Conservation (phyloP, 805 yeast genomes). For the Yarrowia alimentaria region DNA sequence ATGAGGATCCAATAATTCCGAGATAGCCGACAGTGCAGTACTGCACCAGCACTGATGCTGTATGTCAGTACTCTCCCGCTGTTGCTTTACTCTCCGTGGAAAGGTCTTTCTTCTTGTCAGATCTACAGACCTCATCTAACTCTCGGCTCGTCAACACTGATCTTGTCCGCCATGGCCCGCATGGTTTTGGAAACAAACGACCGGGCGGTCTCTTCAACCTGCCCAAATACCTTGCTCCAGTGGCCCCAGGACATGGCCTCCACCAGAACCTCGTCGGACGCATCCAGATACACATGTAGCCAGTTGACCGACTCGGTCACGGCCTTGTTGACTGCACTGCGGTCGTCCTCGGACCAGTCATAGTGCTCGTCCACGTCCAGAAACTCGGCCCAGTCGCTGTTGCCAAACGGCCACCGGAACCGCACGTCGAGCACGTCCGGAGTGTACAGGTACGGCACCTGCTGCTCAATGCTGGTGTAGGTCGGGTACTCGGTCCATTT, state of each 20-base stretch:
- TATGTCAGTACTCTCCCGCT: too few relatives aligned
- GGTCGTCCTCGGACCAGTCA: conserved; percentile 44
- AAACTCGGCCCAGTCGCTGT: conserved; percentile 48
- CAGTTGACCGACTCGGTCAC: conserved; percentile 6
- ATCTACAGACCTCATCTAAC: not conserved
- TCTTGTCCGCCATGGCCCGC: conserved; percentile 5
- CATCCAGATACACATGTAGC: conserved; percentile 4
- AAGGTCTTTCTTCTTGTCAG: too few relatives aligned
- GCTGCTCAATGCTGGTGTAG: conserved; percentile 34
- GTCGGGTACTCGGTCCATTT: conserved; percentile 45
- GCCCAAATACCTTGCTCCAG: conserved; percentile 11
- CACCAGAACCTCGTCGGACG: conserved; percentile 7
- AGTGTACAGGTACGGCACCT: conserved; percentile 59
- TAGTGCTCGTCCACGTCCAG: conserved; percentile 54
- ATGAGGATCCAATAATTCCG: too few relatives aligned
- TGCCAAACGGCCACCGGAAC: conserved; percentile 30
- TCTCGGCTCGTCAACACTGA: conserved; percentile 6
- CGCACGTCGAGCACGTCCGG: conserved; percentile 42
- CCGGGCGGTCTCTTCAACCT: not conserved
- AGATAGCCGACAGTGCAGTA: too few relatives aligned
- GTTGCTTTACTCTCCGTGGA: too few relatives aligned
- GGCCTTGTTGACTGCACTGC: conserved; percentile 11
- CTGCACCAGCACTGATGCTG: too few relatives aligned
- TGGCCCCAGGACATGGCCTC: conserved; percentile 3
- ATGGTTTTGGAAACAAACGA: not conserved